Evolutionary conservation across 352 stramenopile genomes (phyloP).

Genomic region (Pythium diclinum): DNA sequence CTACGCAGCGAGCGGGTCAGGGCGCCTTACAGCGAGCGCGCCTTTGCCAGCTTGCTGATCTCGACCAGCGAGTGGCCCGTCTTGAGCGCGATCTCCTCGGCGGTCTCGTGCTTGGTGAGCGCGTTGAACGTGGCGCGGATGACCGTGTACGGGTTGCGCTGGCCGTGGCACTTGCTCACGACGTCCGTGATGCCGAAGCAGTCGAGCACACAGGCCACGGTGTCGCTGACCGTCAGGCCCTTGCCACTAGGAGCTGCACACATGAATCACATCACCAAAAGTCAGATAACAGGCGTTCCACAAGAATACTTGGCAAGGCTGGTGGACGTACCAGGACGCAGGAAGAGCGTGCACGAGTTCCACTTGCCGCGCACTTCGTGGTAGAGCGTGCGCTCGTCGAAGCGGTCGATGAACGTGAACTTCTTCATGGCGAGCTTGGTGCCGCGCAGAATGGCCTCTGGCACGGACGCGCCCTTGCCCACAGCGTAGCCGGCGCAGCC

Average conservation of each 20-base stretch:
- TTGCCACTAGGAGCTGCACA: slow-evolving; percentile 54
- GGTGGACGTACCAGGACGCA: slow-evolving; percentile 49
- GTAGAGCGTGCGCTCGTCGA: slow-evolving; percentile 88
- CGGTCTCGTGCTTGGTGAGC: slow-evolving; percentile 91
- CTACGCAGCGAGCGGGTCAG: background rate
- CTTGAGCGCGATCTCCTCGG: slow-evolving; percentile 93
- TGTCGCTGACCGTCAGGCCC: slow-evolving; percentile 77
- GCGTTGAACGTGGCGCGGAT: slow-evolving; percentile 95
- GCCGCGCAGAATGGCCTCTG: slow-evolving; percentile 87
- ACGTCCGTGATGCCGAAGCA: slow-evolving; percentile 93
- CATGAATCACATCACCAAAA: background rate
- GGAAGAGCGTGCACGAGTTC: slow-evolving; percentile 93
- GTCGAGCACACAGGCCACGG: slow-evolving; percentile 75
- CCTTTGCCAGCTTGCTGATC: slow-evolving; percentile 70
- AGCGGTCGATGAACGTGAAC: slow-evolving; percentile 95
- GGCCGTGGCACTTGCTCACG: slow-evolving; percentile 91
- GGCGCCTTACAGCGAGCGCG: slow-evolving; percentile 55
- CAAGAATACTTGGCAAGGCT: background rate
- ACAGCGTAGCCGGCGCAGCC: slow-evolving; percentile 93
- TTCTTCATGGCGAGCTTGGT: slow-evolving; percentile 90
- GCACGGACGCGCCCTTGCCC: slow-evolving; percentile 86
- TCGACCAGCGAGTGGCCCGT: slow-evolving; percentile 84
- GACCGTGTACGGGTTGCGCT: slow-evolving; percentile 94
- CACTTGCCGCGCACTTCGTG: slow-evolving; percentile 93
- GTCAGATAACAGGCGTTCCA: background rate